These are phyloP conservation scores for Lunularia cruciata DNA, from an alignment of 225 moss, liverwort and hornwort genomes.

Conservation along the genomic window DNA sequence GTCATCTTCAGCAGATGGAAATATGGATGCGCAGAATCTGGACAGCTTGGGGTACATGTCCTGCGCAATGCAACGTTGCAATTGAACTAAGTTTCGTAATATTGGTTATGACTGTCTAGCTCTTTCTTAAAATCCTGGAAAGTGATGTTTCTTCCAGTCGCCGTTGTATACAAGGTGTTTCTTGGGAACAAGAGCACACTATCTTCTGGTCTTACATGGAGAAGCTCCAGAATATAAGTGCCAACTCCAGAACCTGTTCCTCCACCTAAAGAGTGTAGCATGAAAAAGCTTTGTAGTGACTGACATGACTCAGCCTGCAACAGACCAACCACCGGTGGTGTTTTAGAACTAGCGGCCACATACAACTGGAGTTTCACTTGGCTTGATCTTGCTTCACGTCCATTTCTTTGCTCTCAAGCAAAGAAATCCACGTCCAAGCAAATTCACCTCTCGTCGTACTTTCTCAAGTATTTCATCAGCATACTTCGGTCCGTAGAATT, in stretches of 20 bases:
- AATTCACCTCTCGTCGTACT: constrained; percentile 63
- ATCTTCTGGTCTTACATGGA: constrained; percentile 74
- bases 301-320: constrained; percentile 78
- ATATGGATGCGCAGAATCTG: constrained; percentile 78
- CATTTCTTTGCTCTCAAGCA: too few species aligned
- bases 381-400: too few species aligned
- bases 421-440: too few species aligned
- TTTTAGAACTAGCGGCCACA: too few species aligned
- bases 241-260: constrained; percentile 95
- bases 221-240: constrained; percentile 78
- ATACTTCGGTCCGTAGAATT: constrained; percentile 75
- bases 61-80: constrained; percentile 25
- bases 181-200: too few species aligned
- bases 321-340: background rate
- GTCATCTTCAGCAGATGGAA: constrained; percentile 82
- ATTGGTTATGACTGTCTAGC: too few species aligned
- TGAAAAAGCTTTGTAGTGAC: constrained; percentile 87
- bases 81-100: too few species aligned
- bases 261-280: constrained; percentile 92
- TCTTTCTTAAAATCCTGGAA: too few species aligned
- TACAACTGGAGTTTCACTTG: too few species aligned
- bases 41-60: constrained; percentile 91
- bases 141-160: too few species aligned
- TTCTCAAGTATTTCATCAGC: constrained; percentile 66
- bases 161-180: too few species aligned